These are phyloP conservation scores for Sporothrix mexicana DNA, from an alignment of 2,329 filamentous ascomycete species.

Conservation along the genomic window DNA sequence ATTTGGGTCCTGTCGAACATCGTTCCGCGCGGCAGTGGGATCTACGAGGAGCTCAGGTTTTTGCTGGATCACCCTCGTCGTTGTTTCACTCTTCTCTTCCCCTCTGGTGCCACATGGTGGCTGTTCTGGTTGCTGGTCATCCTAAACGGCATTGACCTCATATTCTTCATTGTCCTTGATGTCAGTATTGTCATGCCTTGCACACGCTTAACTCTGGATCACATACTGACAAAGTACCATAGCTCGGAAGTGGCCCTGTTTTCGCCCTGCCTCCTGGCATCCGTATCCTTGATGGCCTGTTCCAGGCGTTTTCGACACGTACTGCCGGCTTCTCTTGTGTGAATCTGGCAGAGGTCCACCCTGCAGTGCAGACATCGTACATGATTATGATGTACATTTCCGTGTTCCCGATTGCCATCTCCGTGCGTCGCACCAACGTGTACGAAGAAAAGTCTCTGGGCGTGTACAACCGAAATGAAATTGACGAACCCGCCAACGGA, in stretches of 20 bases:
- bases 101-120: slow-evolving; percentile 92
- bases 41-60: slow-evolving; percentile 91
- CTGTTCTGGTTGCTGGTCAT: slow-evolving; percentile 83
- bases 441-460: slow-evolving; percentile 91
- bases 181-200: slow-evolving; percentile 54
- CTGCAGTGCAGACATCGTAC: slow-evolving; percentile 91
- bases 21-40: slow-evolving; percentile 66
- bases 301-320: slow-evolving; percentile 86
- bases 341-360: slow-evolving; percentile 77
- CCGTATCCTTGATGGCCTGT: slow-evolving; percentile 83
- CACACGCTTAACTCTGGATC: neutral
- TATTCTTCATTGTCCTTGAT: slow-evolving; percentile 93
- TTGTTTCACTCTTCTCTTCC: slow-evolving; percentile 95
- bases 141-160: slow-evolving; percentile 82
- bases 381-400: slow-evolving; percentile 99
- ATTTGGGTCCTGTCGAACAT: slow-evolving; percentile 81
- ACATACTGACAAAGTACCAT: neutral
- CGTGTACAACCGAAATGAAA: slow-evolving; percentile 64
- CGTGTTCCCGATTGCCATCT: slow-evolving; percentile 95
- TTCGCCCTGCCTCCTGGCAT: slow-evolving; percentile 71
- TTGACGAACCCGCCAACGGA: slow-evolving; percentile 56
- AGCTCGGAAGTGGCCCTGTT: slow-evolving; percentile 76
- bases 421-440: slow-evolving; percentile 90
- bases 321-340: slow-evolving; percentile 90
- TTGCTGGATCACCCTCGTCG: slow-evolving; percentile 92